A percentile compares a stretch with the other conserved stretches of the same genome.
phyloP scores from a whole-genome alignment of 2,329 filamentous ascomycete species.

The Nigrograna mackinnonii region DNA sequence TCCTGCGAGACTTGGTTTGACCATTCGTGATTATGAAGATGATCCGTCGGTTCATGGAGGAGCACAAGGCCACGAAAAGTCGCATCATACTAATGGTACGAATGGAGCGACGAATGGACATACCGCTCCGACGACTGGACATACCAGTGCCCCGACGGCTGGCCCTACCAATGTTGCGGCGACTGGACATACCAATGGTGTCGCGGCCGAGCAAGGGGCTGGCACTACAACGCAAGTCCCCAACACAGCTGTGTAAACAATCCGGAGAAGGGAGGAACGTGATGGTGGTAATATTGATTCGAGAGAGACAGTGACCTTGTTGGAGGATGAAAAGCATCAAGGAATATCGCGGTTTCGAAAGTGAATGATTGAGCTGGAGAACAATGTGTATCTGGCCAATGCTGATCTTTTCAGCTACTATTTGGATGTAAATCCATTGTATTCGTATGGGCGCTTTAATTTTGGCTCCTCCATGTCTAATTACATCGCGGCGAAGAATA shows the following conservation, averaged over 20 bases:
- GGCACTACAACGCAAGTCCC: not conserved
- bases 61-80: slow-evolving; percentile 1
- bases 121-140: not conserved
- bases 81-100: not conserved
- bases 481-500: no score
- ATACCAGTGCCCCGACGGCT: not conserved
- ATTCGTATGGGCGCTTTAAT: no score
- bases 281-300: no score
- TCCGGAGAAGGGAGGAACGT: no score
- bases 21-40: slow-evolving; percentile 52
- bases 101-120: not conserved
- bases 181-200: not conserved
- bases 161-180: not conserved
- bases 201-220: not conserved
- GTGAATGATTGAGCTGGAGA: no score
- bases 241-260: not conserved
- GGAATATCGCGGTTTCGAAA: no score
- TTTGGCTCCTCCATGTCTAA: no score
- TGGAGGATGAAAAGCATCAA: no score
- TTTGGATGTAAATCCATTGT: no score
- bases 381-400: no score
- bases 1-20: slow-evolving; percentile 58
- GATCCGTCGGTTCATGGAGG: slow-evolving; percentile 19
- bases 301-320: no score
- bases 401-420: no score